Evolutionary conservation across 495 filamentous ascomycete species (phyloP).

Genomic region (Bathelium albidoporum): DNA sequence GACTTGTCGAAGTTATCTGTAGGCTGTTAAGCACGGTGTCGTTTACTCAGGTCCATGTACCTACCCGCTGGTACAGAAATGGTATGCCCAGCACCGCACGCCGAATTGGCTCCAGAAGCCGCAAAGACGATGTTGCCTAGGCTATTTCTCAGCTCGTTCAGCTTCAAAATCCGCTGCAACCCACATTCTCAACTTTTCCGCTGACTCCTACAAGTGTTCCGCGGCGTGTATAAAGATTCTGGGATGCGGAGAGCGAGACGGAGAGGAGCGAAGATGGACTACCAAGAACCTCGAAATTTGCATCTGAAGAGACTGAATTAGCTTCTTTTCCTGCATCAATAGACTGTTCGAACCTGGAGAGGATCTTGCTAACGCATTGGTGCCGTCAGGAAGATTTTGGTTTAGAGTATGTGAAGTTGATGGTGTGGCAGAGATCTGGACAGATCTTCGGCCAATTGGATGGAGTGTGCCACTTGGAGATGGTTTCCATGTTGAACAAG

Average conservation of each 20-base stretch:
- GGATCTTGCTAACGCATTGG: conserved; percentile 9
- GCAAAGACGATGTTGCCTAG: conserved; percentile 68
- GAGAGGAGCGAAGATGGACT: conserved; percentile 85
- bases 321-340: neutral
- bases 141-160: conserved; percentile 28
- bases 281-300: conserved; percentile 84
- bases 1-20: conserved; percentile 69
- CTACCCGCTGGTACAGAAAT: conserved; percentile 79
- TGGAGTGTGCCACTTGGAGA: neutral
- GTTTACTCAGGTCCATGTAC: neutral
- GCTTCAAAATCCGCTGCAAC: neutral
- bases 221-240: conserved; percentile 80
- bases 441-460: conserved; percentile 1
- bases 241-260: conserved; percentile 82
- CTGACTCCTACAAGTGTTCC: conserved; percentile 84
- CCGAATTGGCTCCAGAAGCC: conserved; percentile 70
- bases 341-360: conserved; percentile 17
- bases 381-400: conserved; percentile 11
- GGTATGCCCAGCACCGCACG: conserved; percentile 72
- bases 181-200: conserved; percentile 81
- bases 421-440: conserved; percentile 32
- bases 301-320: conserved; percentile 49
- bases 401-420: conserved; percentile 19
- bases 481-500: neutral
- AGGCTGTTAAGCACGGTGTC: neutral